Conservation (phyloP, 805 yeast species). For the Ogataea wickerhamii region DNA sequence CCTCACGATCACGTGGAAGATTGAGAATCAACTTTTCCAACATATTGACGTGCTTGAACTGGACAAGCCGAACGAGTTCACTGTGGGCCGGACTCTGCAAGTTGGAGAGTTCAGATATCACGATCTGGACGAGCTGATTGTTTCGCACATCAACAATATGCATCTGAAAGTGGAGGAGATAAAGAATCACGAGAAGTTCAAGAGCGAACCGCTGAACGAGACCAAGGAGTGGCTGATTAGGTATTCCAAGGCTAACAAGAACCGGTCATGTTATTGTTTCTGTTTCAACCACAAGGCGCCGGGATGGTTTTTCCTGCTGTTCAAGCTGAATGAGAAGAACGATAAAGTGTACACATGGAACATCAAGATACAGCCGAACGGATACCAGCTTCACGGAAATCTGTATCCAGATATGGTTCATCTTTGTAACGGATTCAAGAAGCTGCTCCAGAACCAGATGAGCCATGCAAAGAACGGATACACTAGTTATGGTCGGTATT, state of each 20-base stretch:
- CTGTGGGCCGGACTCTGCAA: slow-evolving; percentile 52
- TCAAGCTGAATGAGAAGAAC: slow-evolving; percentile 67
- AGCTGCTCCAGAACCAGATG: slow-evolving; percentile 29
- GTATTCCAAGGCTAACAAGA: slow-evolving; percentile 87
- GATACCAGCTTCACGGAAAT: slow-evolving; percentile 74
- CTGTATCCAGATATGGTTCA: slow-evolving; percentile 86
- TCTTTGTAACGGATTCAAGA: slow-evolving; percentile 94
- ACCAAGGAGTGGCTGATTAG: slow-evolving; percentile 84
- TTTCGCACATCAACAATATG: slow-evolving; percentile 79
- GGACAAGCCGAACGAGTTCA: slow-evolving; percentile 59
- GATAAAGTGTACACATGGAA: slow-evolving; percentile 80
- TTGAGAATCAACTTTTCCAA: slow-evolving; percentile 85
- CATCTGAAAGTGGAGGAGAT: slow-evolving; percentile 81
- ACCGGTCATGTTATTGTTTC: slow-evolving; percentile 85
- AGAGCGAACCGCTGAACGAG: slow-evolving; percentile 71
- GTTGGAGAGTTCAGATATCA: slow-evolving; percentile 69
- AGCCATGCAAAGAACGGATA: slow-evolving; percentile 17
- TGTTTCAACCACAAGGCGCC: slow-evolving; percentile 88
- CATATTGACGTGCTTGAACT: slow-evolving; percentile 84
- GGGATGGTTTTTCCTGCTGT: slow-evolving; percentile 87
- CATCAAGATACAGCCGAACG: slow-evolving; percentile 85
- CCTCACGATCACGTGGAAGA: slow-evolving; percentile 94
- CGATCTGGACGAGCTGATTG: slow-evolving; percentile 91
- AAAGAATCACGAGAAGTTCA: slow-evolving; percentile 84
- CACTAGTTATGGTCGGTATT: slow-evolving; percentile 21